phyloP scores from a whole-genome alignment of 371 early-diverging fungal genomes.

The Chytridiales sp. region DNA sequence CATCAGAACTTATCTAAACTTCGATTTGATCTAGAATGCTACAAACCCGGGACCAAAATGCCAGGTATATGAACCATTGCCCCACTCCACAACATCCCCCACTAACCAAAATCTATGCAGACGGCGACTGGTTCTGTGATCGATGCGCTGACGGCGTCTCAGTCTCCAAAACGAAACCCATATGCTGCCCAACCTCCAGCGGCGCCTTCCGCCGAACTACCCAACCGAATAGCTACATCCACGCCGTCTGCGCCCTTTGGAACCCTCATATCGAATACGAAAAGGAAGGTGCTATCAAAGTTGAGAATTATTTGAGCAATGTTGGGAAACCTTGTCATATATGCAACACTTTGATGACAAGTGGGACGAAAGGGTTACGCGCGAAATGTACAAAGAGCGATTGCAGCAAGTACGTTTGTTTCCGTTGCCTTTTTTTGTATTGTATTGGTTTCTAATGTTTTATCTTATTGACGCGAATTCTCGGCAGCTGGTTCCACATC shows the following conservation, averaged over 20 bases:
- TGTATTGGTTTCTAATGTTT: too few species aligned
- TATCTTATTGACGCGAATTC: too few species aligned
- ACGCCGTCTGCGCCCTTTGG: constrained; percentile 26
- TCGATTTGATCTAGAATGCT: constrained; percentile 11
- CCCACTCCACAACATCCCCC: not conserved
- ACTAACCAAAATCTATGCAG: not conserved
- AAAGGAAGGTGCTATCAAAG: constrained; percentile 15
- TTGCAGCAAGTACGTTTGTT: constrained; percentile 6
- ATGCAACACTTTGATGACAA: constrained; percentile 2
- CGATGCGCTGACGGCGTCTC: constrained; percentile 14
- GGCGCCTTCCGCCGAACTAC: constrained; percentile 15
- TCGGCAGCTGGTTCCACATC: constrained; percentile 22
- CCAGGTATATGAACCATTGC: not conserved
- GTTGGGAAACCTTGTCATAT: constrained; percentile 11
- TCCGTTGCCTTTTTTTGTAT: not conserved
- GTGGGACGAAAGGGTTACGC: constrained; percentile 12
- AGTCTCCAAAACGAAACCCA: constrained; percentile 9
- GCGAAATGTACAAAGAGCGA: constrained; percentile 6
- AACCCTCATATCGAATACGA: constrained; percentile 11
- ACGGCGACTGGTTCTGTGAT: constrained; percentile 26
- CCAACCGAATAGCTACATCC: constrained; percentile 7
- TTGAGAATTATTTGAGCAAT: constrained; percentile 8
- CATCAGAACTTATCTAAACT: not conserved
- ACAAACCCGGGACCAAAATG: constrained; percentile 8
- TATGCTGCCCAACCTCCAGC: constrained; percentile 7